Evolutionary conservation across 2,329 filamentous ascomycete species (phyloP).

Genomic region (Westerdykella ornata): DNA sequence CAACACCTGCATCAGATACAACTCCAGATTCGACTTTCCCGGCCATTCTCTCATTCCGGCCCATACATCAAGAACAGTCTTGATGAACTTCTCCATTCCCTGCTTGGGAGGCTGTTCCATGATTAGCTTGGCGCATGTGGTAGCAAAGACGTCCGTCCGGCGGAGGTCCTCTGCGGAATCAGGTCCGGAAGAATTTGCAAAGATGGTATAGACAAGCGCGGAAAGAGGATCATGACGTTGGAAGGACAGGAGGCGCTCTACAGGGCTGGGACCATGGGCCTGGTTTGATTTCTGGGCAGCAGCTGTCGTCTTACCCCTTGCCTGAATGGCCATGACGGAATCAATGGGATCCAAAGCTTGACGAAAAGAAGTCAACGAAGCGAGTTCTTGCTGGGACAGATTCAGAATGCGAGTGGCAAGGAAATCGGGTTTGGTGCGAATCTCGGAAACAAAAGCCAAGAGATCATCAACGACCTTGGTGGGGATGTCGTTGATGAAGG

Average conservation of each 20-base stretch:
- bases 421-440: constrained; percentile 83
- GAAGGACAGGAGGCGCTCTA: constrained; percentile 80
- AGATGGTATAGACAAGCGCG: constrained; percentile 78
- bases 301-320: constrained; percentile 45
- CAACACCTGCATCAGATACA: constrained; percentile 89
- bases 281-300: constrained; percentile 42
- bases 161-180: constrained; percentile 74
- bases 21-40: constrained; percentile 80
- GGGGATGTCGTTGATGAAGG: constrained; percentile 62
- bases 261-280: constrained; percentile 54
- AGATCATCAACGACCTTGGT: constrained; percentile 67
- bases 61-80: constrained; percentile 82
- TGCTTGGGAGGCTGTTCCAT: constrained; percentile 60
- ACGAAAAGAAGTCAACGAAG: constrained; percentile 69
- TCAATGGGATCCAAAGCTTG: constrained; percentile 74
- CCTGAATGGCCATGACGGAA: constrained; percentile 68
- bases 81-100: constrained; percentile 72
- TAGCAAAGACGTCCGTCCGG: constrained; percentile 81
- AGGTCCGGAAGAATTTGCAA: constrained; percentile 76
- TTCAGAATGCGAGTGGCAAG: constrained; percentile 73
- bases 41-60: constrained; percentile 82
- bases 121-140: constrained; percentile 75
- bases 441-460: constrained; percentile 69
- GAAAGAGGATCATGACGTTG: constrained; percentile 83
- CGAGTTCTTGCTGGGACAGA: constrained; percentile 68